A percentile compares a stretch with the other conserved stretches of the same genome.
These are phyloP conservation scores for Cryptococcus amylolentus DNA, from an alignment of 1,284 basidiomycete species.

Conservation along the genomic window DNA sequence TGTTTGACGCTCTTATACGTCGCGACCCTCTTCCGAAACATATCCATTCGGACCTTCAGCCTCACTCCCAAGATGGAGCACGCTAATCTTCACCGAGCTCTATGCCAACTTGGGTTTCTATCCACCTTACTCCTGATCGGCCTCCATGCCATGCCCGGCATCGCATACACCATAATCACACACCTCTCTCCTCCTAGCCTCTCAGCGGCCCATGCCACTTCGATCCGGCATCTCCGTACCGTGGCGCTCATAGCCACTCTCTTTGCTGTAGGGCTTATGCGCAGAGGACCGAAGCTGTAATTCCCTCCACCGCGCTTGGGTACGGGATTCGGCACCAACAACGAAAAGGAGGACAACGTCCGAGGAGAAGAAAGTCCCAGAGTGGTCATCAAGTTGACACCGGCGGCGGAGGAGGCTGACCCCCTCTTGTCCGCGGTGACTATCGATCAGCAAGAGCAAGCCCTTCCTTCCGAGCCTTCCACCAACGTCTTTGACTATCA, in stretches of 20 bases:
- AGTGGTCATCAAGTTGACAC: constrained; percentile 13
- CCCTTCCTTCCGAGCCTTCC: constrained; percentile 6
- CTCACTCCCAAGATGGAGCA: constrained; percentile 9
- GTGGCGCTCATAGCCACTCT: constrained; percentile 10
- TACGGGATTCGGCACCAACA: constrained; percentile 35
- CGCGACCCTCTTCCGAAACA: constrained; percentile 4
- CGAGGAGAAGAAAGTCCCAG: neutral
- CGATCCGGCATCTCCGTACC: constrained; percentile 9
- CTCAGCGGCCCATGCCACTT: neutral
- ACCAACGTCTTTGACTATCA: constrained; percentile 43
- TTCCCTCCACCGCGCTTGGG: constrained; percentile 31
- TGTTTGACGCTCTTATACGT: constrained; percentile 2
- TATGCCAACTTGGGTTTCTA: constrained; percentile 20
- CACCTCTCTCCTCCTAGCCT: constrained; percentile 13
- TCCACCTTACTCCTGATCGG: constrained; percentile 13
- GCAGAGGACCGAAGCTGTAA: constrained; percentile 39
- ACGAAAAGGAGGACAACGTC: constrained; percentile 8
- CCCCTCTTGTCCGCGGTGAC: constrained; percentile 3
- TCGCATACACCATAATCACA: constrained; percentile 30
- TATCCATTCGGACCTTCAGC: constrained; percentile 3
- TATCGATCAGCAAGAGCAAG: constrained; percentile 5
- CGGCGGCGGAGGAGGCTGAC: constrained; percentile 3
- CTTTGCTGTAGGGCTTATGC: constrained; percentile 29
- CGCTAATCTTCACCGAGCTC: constrained; percentile 13
- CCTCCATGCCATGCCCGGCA: constrained; percentile 25